phyloP scores from a whole-genome alignment of 371 early-diverging fungal genomes.

The Apophysomyces ossiformis region DNA sequence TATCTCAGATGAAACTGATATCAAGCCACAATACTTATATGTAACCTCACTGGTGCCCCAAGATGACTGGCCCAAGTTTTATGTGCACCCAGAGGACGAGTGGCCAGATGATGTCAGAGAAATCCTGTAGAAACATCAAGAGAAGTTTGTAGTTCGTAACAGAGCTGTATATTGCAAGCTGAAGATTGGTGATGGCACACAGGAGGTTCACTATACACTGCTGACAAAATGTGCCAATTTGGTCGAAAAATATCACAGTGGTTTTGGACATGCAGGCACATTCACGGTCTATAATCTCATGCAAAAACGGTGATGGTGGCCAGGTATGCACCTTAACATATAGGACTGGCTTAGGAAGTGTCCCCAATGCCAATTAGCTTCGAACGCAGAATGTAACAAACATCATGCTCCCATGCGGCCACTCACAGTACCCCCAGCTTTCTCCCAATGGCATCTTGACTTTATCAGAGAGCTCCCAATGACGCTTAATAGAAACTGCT shows the following conservation, averaged over 20 bases:
- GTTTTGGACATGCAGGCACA: slow-evolving; percentile 21
- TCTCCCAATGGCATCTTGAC: too few species aligned
- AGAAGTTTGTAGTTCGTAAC: slow-evolving; percentile 9
- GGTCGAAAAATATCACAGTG: slow-evolving; percentile 15
- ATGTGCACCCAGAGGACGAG: slow-evolving; percentile 11
- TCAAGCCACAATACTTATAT: slow-evolving; percentile 29
- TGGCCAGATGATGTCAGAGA: not conserved
- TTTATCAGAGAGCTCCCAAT: too few species aligned
- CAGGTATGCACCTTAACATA: slow-evolving; percentile 20
- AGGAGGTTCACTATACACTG: slow-evolving; percentile 10
- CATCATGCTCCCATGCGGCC: too few species aligned
- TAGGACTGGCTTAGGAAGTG: slow-evolving; percentile 17
- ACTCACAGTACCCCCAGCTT: too few species aligned
- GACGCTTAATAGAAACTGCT: too few species aligned
- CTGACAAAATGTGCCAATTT: slow-evolving; percentile 20
- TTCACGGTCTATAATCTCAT: slow-evolving; percentile 14
- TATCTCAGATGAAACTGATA: not conserved
- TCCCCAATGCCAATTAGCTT: slow-evolving; percentile 12
- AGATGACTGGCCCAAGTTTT: slow-evolving; percentile 28
- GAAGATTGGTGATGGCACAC: not conserved
- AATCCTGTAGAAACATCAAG: slow-evolving; percentile 3
- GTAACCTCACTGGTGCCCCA: slow-evolving; percentile 11
- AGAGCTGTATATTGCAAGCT: not conserved
- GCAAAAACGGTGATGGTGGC: slow-evolving; percentile 33
- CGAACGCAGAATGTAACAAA: too few species aligned